Base-by-base conservation (phyloP, 2,329 filamentous ascomycete genomes). In the Sporothrix brunneoviolacea region DNA sequence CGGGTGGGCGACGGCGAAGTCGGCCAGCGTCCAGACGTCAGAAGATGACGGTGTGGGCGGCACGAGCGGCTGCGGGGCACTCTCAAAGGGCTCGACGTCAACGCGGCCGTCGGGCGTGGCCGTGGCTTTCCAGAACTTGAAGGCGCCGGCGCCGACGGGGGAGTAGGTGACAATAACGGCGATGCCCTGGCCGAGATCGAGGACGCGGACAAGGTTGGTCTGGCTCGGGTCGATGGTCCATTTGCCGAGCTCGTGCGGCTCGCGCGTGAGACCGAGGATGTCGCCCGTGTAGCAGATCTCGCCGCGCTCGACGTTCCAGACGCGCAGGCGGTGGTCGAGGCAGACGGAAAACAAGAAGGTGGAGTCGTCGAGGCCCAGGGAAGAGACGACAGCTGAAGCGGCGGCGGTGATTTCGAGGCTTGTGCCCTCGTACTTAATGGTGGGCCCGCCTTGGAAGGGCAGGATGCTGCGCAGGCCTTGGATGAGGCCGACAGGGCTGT, bases 121-220 rank as follows among this genome's bases (percentile, higher is more conserved):
- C 48, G 80, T 79, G n/a, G 82, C 68, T 57, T 71, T 76, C 88
- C 91, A 98, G 63, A 98, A 91, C 65, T 95, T 97, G 75, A 98
- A 97, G 63, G 91, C 85, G 32, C 93, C 87, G 36, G 83, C 80
- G 27, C 90, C 86, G 56, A 93, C 82, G 0, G 93, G 91, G 10
- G 91, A 96, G 66, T 90, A 95, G 8, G 89, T 91, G 33, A 88
- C 82, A 48, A 91, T 79, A 13, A 80, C 64, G 35, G 76, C 70
- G 48, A 72, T 72, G 15, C 79, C 78, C 22, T 72, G 69, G 37
- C 64, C 70, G 36, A 69, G 73, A 13, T 83, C 80, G 48, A 91
- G 75, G 16, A 95, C 73, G 50, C 84, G 83, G 51, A 96, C 75
- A 12, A 95, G 74, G 52, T 87, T 87, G 13, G 80, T 78, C 61